Evolutionary conservation across 106 monocot genomes (phyloP), one percentile per base, ranked within the genome.

Genomic region (Posidonia australis): DNA sequence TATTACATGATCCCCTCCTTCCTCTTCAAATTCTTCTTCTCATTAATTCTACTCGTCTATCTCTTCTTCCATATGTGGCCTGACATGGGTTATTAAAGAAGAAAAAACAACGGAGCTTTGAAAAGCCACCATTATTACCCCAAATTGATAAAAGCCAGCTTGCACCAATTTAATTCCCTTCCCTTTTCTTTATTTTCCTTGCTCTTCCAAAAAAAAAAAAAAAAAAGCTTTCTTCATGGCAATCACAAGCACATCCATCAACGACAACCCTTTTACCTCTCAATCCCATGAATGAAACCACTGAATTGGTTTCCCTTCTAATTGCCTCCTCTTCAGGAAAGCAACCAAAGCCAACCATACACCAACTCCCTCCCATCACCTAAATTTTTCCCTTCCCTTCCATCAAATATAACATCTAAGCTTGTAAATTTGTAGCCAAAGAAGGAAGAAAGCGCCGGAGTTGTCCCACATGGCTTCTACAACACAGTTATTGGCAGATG

Each of bases 271-370:
- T 62, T 42, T 62, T 43, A 44, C 43, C 62, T 44, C 43, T 27
- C 44, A 10, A 49, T 47, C 52, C 27, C 74, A 54, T 67, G 74
- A 67, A 74, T 66, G 73, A 74, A 66, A 57, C 49, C 58, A 74
- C 47, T 66, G 30, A 74, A 58, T 60, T 57, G 27, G 11, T 24
- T 51, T 48, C 44, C 21, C 54, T 28, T 22, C 49, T 51, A 19
- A 19, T 46, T 57, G 16, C 64, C 56, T 57, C 13, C 46, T 46
- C 57, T 29, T 18, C 28, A 65, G 57, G 65, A 56, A 60, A 60
- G 14, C n/a, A 22, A 29, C 31, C 60, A 17, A 60, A 23, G 29
- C 60, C 30, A 60, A 19, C 36, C 60, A 60, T 31, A 9, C 19
- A 18, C 13, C n/a, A 51, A 51, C 49, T 51, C n/a, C 20, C 49